These are phyloP conservation scores for Saccharata proteae DNA, from an alignment of 2,329 filamentous ascomycete species.

Conservation along the genomic window DNA sequence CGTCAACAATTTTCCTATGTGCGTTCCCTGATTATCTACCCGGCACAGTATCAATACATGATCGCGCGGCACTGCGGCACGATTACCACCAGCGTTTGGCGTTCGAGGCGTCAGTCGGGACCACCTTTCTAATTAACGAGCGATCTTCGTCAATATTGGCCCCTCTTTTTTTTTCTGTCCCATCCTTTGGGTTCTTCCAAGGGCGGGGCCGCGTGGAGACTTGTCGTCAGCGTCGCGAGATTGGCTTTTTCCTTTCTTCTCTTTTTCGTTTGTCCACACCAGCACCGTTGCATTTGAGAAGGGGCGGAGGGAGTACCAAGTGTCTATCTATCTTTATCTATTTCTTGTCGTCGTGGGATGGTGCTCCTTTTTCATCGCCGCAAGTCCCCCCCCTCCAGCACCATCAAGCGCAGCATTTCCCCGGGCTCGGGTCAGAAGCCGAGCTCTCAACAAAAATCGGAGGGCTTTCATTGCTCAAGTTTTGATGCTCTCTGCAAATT, in stretches of 20 bases:
- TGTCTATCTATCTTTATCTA: neutral
- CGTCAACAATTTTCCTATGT: neutral
- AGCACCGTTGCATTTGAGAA: too few relatives aligned
- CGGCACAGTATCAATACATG: neutral
- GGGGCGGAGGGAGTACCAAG: too few relatives aligned
- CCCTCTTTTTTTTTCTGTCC: neutral
- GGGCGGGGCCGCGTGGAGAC: neutral
- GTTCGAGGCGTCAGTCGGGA: slow-evolving; percentile 2
- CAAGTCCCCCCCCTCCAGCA: neutral
- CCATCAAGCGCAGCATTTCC: neutral
- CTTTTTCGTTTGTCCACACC: neutral
- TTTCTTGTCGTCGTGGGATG: neutral
- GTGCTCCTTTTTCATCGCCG: neutral
- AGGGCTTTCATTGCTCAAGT: too few relatives aligned
- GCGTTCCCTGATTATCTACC: neutral
- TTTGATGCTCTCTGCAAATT: too few relatives aligned
- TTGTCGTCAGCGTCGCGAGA: too few relatives aligned
- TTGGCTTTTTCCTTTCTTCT: neutral
- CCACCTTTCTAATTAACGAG: neutral
- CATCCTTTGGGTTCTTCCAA: neutral
- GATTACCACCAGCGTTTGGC: slow-evolving; percentile 4
- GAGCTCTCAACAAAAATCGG: too few relatives aligned
- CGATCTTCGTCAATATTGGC: too few relatives aligned
- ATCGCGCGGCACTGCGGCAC: neutral
- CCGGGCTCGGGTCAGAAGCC: neutral